These are phyloP conservation scores for Citrus medica DNA, from an alignment of 345 rosid genomes.

Conservation along the genomic window DNA sequence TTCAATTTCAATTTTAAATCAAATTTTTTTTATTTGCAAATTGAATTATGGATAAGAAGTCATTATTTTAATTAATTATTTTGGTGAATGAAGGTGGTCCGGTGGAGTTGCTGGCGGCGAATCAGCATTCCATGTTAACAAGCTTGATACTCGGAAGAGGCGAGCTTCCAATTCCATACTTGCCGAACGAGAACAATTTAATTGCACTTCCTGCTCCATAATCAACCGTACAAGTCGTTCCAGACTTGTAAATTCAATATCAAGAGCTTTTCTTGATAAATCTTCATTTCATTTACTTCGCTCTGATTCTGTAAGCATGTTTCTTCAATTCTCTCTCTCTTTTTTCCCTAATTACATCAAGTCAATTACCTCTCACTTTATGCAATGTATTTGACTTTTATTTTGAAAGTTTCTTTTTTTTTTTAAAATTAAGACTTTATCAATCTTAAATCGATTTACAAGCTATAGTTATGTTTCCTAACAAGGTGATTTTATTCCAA, in stretches of 20 bases:
- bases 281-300: constrained; percentile 43
- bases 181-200: constrained; percentile 28
- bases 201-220: constrained; percentile 42
- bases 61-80: background rate
- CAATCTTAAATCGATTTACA: background rate
- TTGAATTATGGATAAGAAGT: background rate
- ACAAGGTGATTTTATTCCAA: background rate
- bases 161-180: constrained; percentile 30
- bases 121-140: constrained; percentile 24
- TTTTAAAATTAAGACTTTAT: no score
- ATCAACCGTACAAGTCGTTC: constrained; percentile 33
- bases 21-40: background rate
- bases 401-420: background rate
- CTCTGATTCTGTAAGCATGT: constrained; percentile 41
- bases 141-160: constrained; percentile 33
- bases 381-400: background rate
- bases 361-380: no score
- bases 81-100: constrained; percentile 38
- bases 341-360: no score
- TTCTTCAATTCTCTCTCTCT: background rate
- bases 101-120: constrained; percentile 23
- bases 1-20: background rate
- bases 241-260: constrained; percentile 29
- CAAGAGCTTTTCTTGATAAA: constrained; percentile 55
- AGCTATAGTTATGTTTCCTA: background rate